These are phyloP conservation scores for Vaccinium myrtillus DNA, from an alignment of 148 eudicot species.

Conservation along the genomic window DNA sequence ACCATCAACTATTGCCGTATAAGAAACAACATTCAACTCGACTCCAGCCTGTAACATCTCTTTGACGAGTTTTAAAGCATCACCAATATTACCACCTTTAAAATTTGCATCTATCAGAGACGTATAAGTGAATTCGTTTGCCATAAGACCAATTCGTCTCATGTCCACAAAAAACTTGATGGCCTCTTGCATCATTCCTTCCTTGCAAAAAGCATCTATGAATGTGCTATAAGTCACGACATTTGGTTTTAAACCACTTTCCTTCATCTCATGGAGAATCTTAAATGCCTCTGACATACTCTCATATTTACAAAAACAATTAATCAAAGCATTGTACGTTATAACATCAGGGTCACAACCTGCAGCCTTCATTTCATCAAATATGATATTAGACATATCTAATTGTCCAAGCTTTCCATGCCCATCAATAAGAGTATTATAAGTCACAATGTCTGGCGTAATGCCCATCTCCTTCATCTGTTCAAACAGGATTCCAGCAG, in stretches of 20 bases:
- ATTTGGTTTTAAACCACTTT: constrained; percentile 68
- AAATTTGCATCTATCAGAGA: constrained; percentile 82
- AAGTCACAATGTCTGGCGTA: constrained; percentile 79
- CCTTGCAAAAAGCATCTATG: constrained; percentile 93
- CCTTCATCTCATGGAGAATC: constrained; percentile 71
- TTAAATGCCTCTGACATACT: constrained; percentile 61
- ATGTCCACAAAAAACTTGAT: constrained; percentile 83
- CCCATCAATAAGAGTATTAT: constrained; percentile 85
- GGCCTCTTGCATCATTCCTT: constrained; percentile 77
- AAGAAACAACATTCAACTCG: constrained; percentile 67
- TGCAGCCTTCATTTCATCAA: constrained; percentile 60
- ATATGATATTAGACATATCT: constrained; percentile 43
- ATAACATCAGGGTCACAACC: constrained; percentile 76
- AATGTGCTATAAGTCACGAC: constrained; percentile 91
- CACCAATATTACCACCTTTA: constrained; percentile 58
- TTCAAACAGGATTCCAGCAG: constrained; percentile 51
- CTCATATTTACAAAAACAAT: constrained; percentile 74
- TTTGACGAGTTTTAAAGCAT: constrained; percentile 63
- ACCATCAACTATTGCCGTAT: constrained; percentile 70
- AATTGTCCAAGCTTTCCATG: constrained; percentile 81
- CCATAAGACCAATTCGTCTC: constrained; percentile 77
- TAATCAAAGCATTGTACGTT: constrained; percentile 81
- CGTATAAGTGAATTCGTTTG: constrained; percentile 87
- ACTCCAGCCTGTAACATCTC: constrained; percentile 81
- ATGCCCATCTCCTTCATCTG: constrained; percentile 63